Conservation (phyloP, 768 basidiomycete genomes). For the Glaciozyma martinii region DNA sequence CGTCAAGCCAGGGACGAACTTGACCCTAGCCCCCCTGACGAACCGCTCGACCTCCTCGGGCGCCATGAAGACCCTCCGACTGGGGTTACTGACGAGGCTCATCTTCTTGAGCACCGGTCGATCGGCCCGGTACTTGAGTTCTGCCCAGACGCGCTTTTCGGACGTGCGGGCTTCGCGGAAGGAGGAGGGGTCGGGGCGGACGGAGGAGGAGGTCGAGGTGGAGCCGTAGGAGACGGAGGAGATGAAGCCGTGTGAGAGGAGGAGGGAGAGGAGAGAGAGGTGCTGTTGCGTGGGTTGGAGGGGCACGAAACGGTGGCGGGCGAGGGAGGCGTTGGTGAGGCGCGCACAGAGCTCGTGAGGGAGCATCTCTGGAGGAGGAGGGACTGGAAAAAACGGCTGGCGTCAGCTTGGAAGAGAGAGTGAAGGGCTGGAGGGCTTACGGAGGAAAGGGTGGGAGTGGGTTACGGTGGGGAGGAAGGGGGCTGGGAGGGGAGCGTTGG, state of each 20-base stretch:
- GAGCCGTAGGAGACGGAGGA: conserved; percentile 67
- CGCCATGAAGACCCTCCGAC: conserved; percentile 68
- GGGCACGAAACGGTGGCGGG: conserved; percentile 65
- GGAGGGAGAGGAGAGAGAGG: conserved; percentile 81
- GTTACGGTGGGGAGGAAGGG: too few species aligned
- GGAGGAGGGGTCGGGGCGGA: conserved; percentile 53
- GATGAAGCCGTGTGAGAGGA: conserved; percentile 83
- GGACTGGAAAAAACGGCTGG: too few species aligned
- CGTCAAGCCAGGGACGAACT: conserved; percentile 69
- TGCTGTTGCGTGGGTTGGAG: conserved; percentile 80
- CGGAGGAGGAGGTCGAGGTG: conserved; percentile 50
- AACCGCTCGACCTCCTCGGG: conserved; percentile 62
- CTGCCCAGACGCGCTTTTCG: conserved; percentile 79
- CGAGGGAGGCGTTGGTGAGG: conserved; percentile 84
- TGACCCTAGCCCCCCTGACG: conserved; percentile 71
- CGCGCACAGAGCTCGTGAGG: conserved; percentile 65
- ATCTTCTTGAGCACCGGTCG: conserved; percentile 70
- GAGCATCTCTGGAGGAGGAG: conserved; percentile 17
- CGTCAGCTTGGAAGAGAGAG: too few species aligned
- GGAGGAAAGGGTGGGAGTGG: too few species aligned
- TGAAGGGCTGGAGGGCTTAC: too few species aligned
- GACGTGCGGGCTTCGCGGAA: conserved; percentile 56
- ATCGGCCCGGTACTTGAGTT: conserved; percentile 87
- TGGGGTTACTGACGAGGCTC: conserved; percentile 74
- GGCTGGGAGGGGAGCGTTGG: too few species aligned